Percentiles rank a stretch among this genome's conserved stretches.
These are phyloP conservation scores for Chrysophaeum taylorii DNA, from an alignment of 352 stramenopile species.

Conservation along the genomic window DNA sequence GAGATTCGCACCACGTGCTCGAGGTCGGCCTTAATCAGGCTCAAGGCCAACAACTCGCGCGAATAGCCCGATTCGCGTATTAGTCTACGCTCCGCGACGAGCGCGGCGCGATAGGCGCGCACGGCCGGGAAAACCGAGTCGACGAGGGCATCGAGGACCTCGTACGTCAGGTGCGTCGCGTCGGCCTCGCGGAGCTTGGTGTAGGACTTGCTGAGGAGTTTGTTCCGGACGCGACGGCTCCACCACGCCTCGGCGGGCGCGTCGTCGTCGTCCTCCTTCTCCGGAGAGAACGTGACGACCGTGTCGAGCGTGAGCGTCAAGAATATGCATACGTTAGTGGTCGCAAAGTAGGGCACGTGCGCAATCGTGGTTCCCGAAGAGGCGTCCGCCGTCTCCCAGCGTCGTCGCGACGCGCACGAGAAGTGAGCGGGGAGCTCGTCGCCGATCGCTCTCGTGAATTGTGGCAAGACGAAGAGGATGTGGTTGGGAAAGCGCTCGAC, in stretches of 20 bases:
- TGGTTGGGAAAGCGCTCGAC: slow-evolving; percentile 22
- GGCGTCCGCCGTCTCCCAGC: too few relatives aligned
- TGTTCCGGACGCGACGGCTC: slow-evolving; percentile 49
- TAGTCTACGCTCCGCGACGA: slow-evolving; percentile 14
- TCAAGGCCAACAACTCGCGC: slow-evolving; percentile 13
- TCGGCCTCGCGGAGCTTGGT: slow-evolving; percentile 74
- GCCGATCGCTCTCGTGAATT: neutral
- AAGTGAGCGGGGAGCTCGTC: too few relatives aligned
- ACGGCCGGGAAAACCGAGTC: slow-evolving; percentile 46
- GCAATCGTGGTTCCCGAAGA: too few relatives aligned
- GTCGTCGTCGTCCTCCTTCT: too few relatives aligned
- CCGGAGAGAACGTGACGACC: slow-evolving; percentile 67
- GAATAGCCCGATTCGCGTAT: slow-evolving; percentile 1
- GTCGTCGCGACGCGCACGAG: too few relatives aligned
- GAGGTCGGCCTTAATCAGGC: slow-evolving; percentile 17
- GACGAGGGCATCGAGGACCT: slow-evolving; percentile 67
- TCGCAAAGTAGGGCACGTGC: neutral
- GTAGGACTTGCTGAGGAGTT: slow-evolving; percentile 61
- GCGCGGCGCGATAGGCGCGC: slow-evolving; percentile 10
- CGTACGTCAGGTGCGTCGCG: slow-evolving; percentile 69
- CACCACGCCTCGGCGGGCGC: too few relatives aligned
- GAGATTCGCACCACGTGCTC: slow-evolving; percentile 15
- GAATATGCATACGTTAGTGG: slow-evolving; percentile 2
- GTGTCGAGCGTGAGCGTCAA: slow-evolving; percentile 61
- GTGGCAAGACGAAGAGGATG: slow-evolving; percentile 26